Base-by-base conservation (phyloP, 176 grass and related monocot species). In the Eleusine indica region DNA sequence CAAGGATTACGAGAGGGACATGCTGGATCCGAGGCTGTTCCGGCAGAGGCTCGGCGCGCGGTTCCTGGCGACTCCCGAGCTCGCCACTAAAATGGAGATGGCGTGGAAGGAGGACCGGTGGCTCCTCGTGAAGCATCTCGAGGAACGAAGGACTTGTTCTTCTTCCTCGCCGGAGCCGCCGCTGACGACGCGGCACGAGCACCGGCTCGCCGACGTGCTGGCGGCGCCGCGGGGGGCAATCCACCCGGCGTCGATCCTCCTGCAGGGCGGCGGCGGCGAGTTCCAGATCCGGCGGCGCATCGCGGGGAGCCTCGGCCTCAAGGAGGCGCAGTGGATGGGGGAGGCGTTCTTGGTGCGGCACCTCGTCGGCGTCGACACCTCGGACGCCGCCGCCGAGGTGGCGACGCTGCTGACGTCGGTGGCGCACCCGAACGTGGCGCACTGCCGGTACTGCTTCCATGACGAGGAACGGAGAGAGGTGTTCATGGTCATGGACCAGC, bases 311-410 rank as follows among this genome's bases (percentile, higher is more conserved):
- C 7, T 18, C 16, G 1, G 5, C 43, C 88, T 89, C 67, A 95
- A 98, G 90, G 96, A 95, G 81, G 93, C 70, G 70, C 87, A 94
- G 44, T 98, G 93, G 96, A 76, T 93, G 88, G 93, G 96, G 32
- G 96, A 89, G 66, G 56, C 69, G 37, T 94, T 93, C 63, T 87
- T 89, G 5, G 85, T 98, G 80, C 91, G 87, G 78, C 96, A 98
- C 10, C 17, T 87, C 44, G 82, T 92, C 8, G 87, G 96, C 16
- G 78, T 52, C 18, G 89, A 94, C 70, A 76, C 81, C 21, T 43
- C 1, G 2, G 87, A 94, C 58, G 70, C 70, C 12, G 46, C 12
- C 74, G 52, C 57, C 14, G 96, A 94, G 79, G 73, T 85, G 7
- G 81, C 89, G 10, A 11, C 86, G 81, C 82, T 95, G 16, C 82